These are phyloP conservation scores for Mrakia hoshinonis DNA, from an alignment of 768 basidiomycete species.

Conservation along the genomic window DNA sequence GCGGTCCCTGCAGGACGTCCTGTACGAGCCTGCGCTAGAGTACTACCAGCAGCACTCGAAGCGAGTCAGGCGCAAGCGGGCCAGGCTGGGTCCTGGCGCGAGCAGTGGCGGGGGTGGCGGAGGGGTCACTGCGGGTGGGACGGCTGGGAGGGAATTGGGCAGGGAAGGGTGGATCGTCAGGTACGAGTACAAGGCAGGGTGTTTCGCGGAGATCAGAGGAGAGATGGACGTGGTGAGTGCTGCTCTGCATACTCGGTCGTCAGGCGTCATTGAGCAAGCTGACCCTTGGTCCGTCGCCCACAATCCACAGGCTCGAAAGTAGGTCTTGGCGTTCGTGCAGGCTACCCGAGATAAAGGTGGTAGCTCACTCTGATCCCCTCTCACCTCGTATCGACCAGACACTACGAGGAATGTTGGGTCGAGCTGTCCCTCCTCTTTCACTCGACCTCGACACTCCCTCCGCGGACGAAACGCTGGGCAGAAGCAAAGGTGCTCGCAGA, in stretches of 20 bases:
- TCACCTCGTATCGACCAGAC: constrained; percentile 46
- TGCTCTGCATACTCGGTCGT: background rate
- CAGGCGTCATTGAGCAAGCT: background rate
- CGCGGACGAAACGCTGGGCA: constrained; percentile 93
- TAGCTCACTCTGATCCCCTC: background rate
- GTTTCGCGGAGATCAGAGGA: constrained; percentile 88
- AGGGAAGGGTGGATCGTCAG: constrained; percentile 90
- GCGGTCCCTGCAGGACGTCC: constrained; percentile 73
- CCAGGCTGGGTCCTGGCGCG: constrained; percentile 47
- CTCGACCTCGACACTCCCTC: constrained; percentile 73
- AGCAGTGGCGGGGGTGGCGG: constrained; percentile 1
- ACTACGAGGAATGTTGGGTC: constrained; percentile 83
- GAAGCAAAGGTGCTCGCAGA: constrained; percentile 96
- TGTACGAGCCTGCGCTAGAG: constrained; percentile 81
- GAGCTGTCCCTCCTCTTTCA: constrained; percentile 79
- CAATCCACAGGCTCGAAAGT: constrained; percentile 3
- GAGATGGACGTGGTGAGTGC: constrained; percentile 82
- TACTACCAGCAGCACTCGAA: constrained; percentile 91
- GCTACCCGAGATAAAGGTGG: no score
- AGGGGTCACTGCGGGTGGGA: constrained; percentile 39
- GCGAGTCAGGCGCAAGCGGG: constrained; percentile 75
- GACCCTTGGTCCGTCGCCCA: background rate
- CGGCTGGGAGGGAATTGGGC: constrained; percentile 53
- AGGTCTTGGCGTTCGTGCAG: background rate
- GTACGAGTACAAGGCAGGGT: constrained; percentile 95